A percentile compares a stretch with the other conserved stretches of the same genome.
Evolutionary conservation across 2,329 filamentous ascomycete species (phyloP).

Genomic region (Monilinia vaccinii-corymbosi): DNA sequence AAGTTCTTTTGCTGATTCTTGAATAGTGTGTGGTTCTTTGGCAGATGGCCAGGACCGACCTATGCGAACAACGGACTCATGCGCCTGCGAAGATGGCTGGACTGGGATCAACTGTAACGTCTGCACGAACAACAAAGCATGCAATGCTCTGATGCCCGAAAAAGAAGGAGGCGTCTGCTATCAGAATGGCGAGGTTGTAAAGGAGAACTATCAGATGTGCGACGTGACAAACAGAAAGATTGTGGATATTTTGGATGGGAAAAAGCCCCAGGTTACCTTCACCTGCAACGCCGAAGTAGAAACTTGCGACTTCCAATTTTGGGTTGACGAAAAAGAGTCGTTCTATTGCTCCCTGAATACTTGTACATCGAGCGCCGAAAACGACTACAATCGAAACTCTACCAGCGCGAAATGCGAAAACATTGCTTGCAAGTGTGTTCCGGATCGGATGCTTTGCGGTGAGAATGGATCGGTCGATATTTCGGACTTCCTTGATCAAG

Average conservation of each 20-base stretch:
- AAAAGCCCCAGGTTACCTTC: constrained; percentile 90
- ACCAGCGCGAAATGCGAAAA: constrained; percentile 80
- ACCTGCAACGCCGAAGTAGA: constrained; percentile 68
- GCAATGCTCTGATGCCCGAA: constrained; percentile 78
- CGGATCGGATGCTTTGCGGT: constrained; percentile 88
- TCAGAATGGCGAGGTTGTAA: constrained; percentile 78
- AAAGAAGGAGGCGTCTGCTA: constrained; percentile 83
- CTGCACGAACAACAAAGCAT: constrained; percentile 74
- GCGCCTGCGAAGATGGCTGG: constrained; percentile 90
- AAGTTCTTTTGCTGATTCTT: constrained; percentile 12
- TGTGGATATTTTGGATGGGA: constrained; percentile 70
- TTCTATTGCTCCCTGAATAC: constrained; percentile 89
- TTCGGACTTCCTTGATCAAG: constrained; percentile 72
- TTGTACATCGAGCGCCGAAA: constrained; percentile 65
- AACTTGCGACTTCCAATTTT: constrained; percentile 95
- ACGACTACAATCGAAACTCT: constrained; percentile 61
- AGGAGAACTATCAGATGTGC: constrained; percentile 96
- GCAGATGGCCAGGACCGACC: constrained; percentile 71
- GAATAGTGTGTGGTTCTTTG: constrained; percentile 72
- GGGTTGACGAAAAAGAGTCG: constrained; percentile 88
- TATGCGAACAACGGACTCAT: constrained; percentile 60
- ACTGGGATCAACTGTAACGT: constrained; percentile 97
- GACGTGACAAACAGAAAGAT: constrained; percentile 97
- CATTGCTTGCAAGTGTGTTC: constrained; percentile 79
- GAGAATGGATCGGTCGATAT: constrained; percentile 88